Percentiles rank a stretch among this genome's conserved stretches.
Conservation (phyloP, 2,329 filamentous ascomycete species). For the Diaporthe sp. region DNA sequence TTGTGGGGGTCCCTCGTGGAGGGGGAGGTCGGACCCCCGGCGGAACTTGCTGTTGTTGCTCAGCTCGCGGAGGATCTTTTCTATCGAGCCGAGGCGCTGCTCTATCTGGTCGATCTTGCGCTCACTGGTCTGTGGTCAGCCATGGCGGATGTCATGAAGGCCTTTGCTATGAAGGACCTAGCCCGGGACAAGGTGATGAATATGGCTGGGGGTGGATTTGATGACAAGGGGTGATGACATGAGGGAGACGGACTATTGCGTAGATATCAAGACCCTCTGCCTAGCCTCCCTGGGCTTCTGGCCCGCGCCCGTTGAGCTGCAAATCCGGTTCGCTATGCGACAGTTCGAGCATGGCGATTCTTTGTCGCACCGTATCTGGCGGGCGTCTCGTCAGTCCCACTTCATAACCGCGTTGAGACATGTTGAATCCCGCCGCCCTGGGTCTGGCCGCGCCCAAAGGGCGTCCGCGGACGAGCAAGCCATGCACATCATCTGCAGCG, state of each 20-base stretch:
- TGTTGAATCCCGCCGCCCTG: not conserved
- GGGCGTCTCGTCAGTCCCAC: slow-evolving; percentile 3
- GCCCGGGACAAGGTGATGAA: not conserved
- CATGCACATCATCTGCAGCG: slow-evolving; percentile 5
- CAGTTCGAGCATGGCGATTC: slow-evolving; percentile 72
- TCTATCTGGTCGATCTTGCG: slow-evolving; percentile 67
- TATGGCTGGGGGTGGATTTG: too few relatives aligned
- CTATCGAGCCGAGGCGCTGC: slow-evolving; percentile 60
- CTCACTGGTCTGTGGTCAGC: slow-evolving; percentile 56
- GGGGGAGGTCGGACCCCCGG: slow-evolving; percentile 27
- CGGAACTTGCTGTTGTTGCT: slow-evolving; percentile 47
- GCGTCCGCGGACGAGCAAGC: slow-evolving; percentile 38
- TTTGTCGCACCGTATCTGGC: slow-evolving; percentile 72
- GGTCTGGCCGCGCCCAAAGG: not conserved
- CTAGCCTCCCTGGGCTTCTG: slow-evolving; percentile 69
- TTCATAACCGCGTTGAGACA: not conserved
- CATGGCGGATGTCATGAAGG: not conserved
- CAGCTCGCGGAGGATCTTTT: slow-evolving; percentile 58
- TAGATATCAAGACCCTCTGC: slow-evolving; percentile 71
- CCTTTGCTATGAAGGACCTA: not conserved
- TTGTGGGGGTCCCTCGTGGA: slow-evolving; percentile 31
- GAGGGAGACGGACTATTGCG: slow-evolving; percentile 66
- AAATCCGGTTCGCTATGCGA: slow-evolving; percentile 65
- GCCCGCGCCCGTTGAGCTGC: slow-evolving; percentile 68
- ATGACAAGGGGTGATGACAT: not conserved